Percentiles rank a stretch among this genome's conserved stretches.
Evolutionary conservation across 2,329 filamentous ascomycete species (phyloP).

Genomic region (Knufia petricola): DNA sequence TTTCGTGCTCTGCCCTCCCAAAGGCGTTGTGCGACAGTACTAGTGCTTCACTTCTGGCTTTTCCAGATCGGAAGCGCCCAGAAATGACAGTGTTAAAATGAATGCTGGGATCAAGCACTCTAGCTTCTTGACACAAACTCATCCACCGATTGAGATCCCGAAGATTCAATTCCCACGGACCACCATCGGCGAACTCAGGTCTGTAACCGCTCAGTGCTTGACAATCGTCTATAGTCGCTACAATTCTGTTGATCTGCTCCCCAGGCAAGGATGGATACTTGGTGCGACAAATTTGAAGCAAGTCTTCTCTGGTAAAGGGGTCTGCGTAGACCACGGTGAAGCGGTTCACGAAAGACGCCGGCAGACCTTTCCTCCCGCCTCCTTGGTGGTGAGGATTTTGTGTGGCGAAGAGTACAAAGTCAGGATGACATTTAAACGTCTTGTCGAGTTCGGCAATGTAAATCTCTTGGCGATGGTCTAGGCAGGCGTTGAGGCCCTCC

Average conservation of each 20-base stretch:
- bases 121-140: constrained; percentile 48
- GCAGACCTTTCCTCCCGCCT: constrained; percentile 86
- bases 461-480: constrained; percentile 91
- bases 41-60: constrained; percentile 57
- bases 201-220: constrained; percentile 58
- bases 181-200: constrained; percentile 46
- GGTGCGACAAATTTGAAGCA: constrained; percentile 70
- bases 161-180: constrained; percentile 93
- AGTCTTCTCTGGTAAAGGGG: constrained; percentile 69
- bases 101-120: constrained; percentile 56
- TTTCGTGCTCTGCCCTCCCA: constrained; percentile 25
- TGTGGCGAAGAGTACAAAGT: constrained; percentile 91
- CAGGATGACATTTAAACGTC: constrained; percentile 77
- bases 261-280: constrained; percentile 58
- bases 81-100: constrained; percentile 74
- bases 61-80: constrained; percentile 71
- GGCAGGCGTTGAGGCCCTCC: constrained; percentile 89
- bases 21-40: constrained; percentile 34
- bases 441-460: constrained; percentile 94
- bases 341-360: constrained; percentile 92
- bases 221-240: constrained; percentile 70
- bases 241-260: constrained; percentile 55
- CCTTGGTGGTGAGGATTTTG: constrained; percentile 98
- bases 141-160: constrained; percentile 86
- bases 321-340: constrained; percentile 98